These are phyloP conservation scores for Candida chauliodis DNA, from an alignment of 805 yeast species.

Conservation along the genomic window DNA sequence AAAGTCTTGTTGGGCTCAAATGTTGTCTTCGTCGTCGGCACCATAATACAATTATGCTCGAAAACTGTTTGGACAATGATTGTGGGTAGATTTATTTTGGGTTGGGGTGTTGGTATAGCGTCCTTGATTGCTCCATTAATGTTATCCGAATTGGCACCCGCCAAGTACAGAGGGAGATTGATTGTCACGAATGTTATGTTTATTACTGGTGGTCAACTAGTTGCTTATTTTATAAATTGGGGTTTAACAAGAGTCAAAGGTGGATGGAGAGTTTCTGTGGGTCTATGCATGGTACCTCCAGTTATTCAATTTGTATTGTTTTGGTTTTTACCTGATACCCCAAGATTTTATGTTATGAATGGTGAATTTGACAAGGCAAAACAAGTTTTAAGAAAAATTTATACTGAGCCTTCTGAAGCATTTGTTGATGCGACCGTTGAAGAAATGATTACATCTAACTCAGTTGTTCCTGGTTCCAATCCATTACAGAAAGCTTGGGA, in stretches of 20 bases:
- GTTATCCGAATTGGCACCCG: conserved; percentile 89
- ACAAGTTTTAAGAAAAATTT: conserved; percentile 59
- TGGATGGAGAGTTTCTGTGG: conserved; percentile 94
- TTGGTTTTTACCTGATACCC: conserved; percentile 90
- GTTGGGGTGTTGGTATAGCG: conserved; percentile 95
- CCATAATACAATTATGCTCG: conserved; percentile 79
- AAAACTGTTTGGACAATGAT: conserved; percentile 87
- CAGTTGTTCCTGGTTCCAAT: conserved; percentile 37
- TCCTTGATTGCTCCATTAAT: conserved; percentile 92
- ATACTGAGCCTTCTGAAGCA: conserved; percentile 59
- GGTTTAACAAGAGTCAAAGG: conserved; percentile 68
- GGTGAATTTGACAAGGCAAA: conserved; percentile 65
- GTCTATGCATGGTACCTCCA: conserved; percentile 86
- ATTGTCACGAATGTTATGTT: conserved; percentile 86
- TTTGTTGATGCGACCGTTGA: conserved; percentile 63
- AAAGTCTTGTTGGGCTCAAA: conserved; percentile 82
- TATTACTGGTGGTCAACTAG: conserved; percentile 91
- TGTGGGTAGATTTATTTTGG: conserved; percentile 87
- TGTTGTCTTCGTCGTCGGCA: conserved; percentile 77
- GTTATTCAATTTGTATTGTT: conserved; percentile 72
- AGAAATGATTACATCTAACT: conserved; percentile 53
- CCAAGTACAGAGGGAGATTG: conserved; percentile 84
- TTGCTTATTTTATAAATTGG: conserved; percentile 93
- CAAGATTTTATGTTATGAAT: conserved; percentile 79
- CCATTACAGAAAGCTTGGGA: conserved; percentile 52